phyloP scores from a whole-genome alignment of 2,329 filamentous ascomycete species.

The Penicillium digitatum region DNA sequence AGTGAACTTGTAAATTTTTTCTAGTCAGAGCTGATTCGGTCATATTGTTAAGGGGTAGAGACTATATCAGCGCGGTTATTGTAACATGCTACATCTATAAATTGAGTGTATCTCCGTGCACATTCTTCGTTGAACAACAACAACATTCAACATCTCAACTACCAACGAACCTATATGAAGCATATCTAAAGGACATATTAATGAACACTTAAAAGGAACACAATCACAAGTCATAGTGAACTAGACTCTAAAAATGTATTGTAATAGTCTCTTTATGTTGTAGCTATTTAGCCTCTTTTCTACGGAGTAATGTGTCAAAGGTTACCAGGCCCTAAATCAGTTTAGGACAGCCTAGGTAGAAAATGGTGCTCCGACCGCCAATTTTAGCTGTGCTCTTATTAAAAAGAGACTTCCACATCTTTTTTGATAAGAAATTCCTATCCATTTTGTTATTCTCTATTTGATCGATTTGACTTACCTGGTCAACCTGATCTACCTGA shows the following conservation, averaged over 20 bases:
- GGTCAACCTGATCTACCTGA: neutral
- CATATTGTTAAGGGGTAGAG: neutral
- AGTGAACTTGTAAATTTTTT: neutral
- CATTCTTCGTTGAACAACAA: neutral
- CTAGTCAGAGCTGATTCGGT: neutral
- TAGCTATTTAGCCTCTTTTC: neutral
- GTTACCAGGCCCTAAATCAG: neutral
- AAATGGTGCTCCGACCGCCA: neutral
- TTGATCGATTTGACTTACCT: neutral
- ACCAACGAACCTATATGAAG: neutral
- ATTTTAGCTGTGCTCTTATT: neutral
- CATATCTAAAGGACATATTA: too few species aligned
- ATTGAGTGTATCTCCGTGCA: neutral
- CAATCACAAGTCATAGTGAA: too few species aligned
- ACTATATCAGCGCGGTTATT: neutral
- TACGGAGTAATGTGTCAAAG: neutral
- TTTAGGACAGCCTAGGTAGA: neutral
- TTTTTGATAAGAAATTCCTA: neutral
- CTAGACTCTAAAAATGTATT: too few species aligned
- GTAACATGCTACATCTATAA: neutral
- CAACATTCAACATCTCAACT: neutral
- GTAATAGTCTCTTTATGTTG: too few species aligned
- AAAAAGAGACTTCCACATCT: neutral
- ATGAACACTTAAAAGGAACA: neutral
- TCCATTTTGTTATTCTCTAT: too few species aligned